These are phyloP conservation scores for Acrocalymma vagum DNA, from an alignment of 2,329 filamentous ascomycete species.

Conservation along the genomic window DNA sequence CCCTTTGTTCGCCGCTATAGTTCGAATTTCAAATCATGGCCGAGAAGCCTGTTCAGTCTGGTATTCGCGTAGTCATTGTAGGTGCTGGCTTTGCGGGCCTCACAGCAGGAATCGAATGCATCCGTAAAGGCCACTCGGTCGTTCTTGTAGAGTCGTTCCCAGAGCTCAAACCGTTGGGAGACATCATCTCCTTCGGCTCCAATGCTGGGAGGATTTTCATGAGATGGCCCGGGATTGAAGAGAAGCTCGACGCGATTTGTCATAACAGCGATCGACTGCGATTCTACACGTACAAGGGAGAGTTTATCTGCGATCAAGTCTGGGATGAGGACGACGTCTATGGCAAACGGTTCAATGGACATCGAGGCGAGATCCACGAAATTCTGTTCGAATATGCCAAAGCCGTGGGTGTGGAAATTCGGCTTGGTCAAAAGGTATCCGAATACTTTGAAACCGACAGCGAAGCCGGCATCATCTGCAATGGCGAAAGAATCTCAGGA, in stretches of 20 bases:
- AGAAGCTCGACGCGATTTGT: constrained; percentile 58
- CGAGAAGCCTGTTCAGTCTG: no score
- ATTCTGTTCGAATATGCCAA: constrained; percentile 65
- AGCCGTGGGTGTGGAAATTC: constrained; percentile 62
- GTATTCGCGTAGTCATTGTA: constrained; percentile 61
- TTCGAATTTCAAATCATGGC: no score
- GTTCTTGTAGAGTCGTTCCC: constrained; percentile 63
- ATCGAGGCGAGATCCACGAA: constrained; percentile 66
- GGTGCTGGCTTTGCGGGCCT: constrained; percentile 64
- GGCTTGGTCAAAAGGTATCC: constrained; percentile 58
- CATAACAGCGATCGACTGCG: constrained; percentile 63
- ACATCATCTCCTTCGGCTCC: constrained; percentile 68
- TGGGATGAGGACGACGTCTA: constrained; percentile 41
- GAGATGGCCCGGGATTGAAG: constrained; percentile 55
- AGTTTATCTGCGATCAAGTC: constrained; percentile 64
- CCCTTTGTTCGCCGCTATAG: no score
- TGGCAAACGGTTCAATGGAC: constrained; percentile 66
- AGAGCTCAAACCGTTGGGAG: constrained; percentile 64
- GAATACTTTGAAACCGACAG: constrained; percentile 64
- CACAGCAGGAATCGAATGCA: constrained; percentile 68
- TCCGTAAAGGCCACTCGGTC: constrained; percentile 65
- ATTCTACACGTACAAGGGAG: constrained; percentile 67
- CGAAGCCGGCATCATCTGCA: constrained; percentile 60
- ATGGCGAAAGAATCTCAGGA: constrained; percentile 53
- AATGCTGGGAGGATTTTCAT: constrained; percentile 68